Evolutionary conservation across 2,329 filamentous ascomycete species (phyloP), one percentile per base, ranked within the genome.

Genomic region (Xylariaceae sp.): DNA sequence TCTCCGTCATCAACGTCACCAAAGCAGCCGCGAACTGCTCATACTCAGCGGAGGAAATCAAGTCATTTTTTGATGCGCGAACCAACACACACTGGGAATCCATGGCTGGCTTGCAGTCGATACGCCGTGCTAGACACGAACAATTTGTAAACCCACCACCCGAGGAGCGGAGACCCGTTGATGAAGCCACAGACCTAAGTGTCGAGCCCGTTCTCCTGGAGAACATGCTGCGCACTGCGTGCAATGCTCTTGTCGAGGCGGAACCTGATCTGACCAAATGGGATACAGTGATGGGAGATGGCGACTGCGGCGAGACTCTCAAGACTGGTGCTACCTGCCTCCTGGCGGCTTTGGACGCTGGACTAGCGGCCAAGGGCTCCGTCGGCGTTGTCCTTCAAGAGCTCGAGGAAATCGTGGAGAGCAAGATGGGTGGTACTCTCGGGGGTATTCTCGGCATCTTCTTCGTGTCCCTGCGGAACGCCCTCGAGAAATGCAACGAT

Each of bases 241-340:
- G 62, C 64, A 70, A 53, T 47, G 70, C 65, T 2, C 68, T 79
- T 2, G 65, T 83, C 34, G 65, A 65, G 8, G 78, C 79, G 3
- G 80, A 84, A 57, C 78, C 79, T 0, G 74, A 82, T 43, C 64
- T 84, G 33, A 84, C 81, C 1, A 73, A 66, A 45, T 83, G 76
- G 72, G 79, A 83, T 57, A 79, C 74, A 4, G 59, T 79, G 35
- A 78, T 83, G 71, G 79, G 79, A 28, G 81, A 83, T 51, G 80
- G 80, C 9, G 80, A 84, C 61, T 85, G 80, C 55, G 81, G 81
- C 29, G 78, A 85, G 54, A 78, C 75, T 3, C 65, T 80, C 40
- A 72, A 75, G 61, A 72, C 70, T 0, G 76, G 76, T 1, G 76
- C 76, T 0, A 67, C 57, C 4, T 61, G 61, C 3, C 55, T 78